Conservation (phyloP, 2,329 filamentous ascomycete species). For the Diaporthe australafricana region DNA sequence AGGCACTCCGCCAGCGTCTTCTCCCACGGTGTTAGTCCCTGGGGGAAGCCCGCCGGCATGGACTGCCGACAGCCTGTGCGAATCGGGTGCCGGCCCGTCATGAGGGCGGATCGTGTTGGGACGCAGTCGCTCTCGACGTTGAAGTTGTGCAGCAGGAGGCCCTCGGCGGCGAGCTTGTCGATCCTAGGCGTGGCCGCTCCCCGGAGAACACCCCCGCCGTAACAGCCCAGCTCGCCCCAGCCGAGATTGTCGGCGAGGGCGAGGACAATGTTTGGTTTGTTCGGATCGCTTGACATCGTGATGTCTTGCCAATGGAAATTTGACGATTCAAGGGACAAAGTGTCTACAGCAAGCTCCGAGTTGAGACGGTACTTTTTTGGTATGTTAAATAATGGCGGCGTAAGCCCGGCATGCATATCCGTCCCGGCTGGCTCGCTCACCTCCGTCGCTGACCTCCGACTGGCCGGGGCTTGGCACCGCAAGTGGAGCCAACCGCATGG, state of each 20-base stretch:
- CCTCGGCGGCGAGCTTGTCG: conserved; percentile 47
- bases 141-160: conserved; percentile 50
- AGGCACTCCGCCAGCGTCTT: conserved; percentile 47
- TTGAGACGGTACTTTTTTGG: too few species aligned
- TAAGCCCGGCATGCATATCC: too few species aligned
- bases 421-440: too few species aligned
- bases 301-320: not conserved
- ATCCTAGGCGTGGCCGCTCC: conserved; percentile 50
- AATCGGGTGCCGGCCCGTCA: conserved; percentile 51
- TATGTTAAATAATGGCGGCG: too few species aligned
- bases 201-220: conserved; percentile 47
- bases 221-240: conserved; percentile 51
- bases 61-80: conserved; percentile 49
- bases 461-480: too few species aligned
- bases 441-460: too few species aligned
- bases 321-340: too few species aligned
- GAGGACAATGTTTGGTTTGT: conserved; percentile 47
- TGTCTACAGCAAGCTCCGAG: too few species aligned
- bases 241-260: conserved; percentile 51
- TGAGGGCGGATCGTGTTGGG: conserved; percentile 48
- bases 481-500: too few species aligned
- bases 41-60: conserved; percentile 48
- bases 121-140: conserved; percentile 53
- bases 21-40: conserved; percentile 49
- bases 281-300: conserved; percentile 40